Evolutionary conservation across 1,139 yeast genomes (phyloP).

Genomic region (Saccharomyces pastorianus): DNA sequence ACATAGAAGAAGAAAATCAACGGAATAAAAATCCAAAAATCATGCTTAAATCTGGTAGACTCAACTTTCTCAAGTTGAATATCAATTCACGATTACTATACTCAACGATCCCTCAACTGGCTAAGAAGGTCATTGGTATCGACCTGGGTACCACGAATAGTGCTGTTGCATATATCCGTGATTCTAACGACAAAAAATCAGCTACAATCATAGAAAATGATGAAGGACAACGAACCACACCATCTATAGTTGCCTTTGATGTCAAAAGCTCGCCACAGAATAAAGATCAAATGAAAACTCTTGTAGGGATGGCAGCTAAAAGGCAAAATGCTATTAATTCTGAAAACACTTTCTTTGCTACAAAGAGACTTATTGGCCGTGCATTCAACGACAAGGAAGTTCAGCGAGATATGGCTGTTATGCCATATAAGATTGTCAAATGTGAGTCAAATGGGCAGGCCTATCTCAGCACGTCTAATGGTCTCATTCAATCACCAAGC

Average conservation of each 20-base stretch:
- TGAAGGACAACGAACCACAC: constrained; percentile 64
- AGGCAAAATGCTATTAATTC: constrained; percentile 61
- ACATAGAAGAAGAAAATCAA: background rate
- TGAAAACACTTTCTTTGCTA: constrained; percentile 63
- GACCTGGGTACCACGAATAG: constrained; percentile 79
- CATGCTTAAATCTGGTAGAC: background rate
- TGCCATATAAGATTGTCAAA: constrained; percentile 49
- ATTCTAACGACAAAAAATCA: constrained; percentile 40
- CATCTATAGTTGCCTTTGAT: constrained; percentile 60
- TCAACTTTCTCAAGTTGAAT: background rate
- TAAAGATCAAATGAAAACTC: constrained; percentile 32
- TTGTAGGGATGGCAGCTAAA: constrained; percentile 60
- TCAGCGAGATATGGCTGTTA: constrained; percentile 47
- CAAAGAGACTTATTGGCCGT: constrained; percentile 67
- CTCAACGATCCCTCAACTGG: background rate
- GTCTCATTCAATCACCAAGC: constrained; percentile 24
- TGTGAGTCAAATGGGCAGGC: constrained; percentile 52
- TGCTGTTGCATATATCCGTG: constrained; percentile 51
- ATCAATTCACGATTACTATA: background rate
- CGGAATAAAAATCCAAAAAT: background rate
- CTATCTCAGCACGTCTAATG: constrained; percentile 40
- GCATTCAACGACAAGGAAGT: constrained; percentile 56
- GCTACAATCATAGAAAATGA: constrained; percentile 52
- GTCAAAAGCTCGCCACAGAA: background rate
- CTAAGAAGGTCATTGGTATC: constrained; percentile 52